Percentiles rank a stretch among this genome's conserved stretches.
Evolutionary conservation across 2,329 filamentous ascomycete species (phyloP).

Genomic region (Aspergillus floridensis): DNA sequence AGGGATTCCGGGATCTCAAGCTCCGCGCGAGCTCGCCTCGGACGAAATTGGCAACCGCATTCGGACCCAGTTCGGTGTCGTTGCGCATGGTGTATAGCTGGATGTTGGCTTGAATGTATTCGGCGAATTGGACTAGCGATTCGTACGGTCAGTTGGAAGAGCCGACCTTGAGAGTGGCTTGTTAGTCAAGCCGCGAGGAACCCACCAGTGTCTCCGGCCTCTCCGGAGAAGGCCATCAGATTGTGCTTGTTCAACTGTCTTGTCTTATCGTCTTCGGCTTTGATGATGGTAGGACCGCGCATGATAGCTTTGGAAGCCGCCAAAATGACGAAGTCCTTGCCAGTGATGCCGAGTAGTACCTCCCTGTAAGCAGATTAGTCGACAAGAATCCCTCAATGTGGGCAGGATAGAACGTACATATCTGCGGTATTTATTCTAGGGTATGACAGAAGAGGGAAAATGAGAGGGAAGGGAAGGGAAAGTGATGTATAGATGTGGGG

Average conservation of each 20-base stretch:
- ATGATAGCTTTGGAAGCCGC: conserved; percentile 97
- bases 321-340: conserved; percentile 98
- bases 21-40: conserved; percentile 88
- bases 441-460: neutral
- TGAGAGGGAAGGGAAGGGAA: conserved; percentile 21
- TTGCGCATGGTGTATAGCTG: conserved; percentile 99
- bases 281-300: conserved; percentile 94
- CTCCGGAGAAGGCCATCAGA: conserved; percentile 90
- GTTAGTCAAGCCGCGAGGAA: conserved; percentile 42
- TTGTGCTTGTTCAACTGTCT: conserved; percentile 88
- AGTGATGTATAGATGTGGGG: conserved; percentile 19
- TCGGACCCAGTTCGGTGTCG: conserved; percentile 83
- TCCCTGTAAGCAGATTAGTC: conserved; percentile 62
- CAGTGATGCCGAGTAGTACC: conserved; percentile 95
- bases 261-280: conserved; percentile 95
- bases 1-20: conserved; percentile 86
- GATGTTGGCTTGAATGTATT: conserved; percentile 98
- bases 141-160: conserved; percentile 16
- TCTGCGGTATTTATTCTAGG: conserved; percentile 13
- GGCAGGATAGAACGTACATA: conserved; percentile 26
- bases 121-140: conserved; percentile 85
- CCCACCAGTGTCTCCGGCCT: conserved; percentile 83
- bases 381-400: conserved; percentile 9
- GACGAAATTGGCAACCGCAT: conserved; percentile 87
- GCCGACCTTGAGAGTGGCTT: neutral